phyloP scores from a whole-genome alignment of 2,329 filamentous ascomycete species.

The Talaromyces sp. region DNA sequence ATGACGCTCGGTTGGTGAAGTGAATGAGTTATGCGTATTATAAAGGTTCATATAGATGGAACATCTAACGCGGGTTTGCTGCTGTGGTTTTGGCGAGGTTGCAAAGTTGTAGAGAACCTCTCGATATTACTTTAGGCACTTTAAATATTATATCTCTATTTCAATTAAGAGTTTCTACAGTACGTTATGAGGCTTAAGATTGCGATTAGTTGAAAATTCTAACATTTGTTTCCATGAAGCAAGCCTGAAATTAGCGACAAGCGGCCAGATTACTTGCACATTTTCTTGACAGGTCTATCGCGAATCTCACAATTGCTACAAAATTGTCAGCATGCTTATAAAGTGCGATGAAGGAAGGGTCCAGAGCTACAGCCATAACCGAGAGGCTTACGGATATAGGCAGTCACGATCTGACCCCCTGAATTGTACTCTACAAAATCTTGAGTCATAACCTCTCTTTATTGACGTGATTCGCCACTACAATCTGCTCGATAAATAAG shows the following conservation, averaged over 20 bases:
- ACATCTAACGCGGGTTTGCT: not conserved
- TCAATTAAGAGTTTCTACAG: not conserved
- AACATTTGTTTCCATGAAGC: not conserved
- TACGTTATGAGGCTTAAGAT: not conserved
- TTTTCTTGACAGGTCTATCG: not conserved
- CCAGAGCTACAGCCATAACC: not conserved
- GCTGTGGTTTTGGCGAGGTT: not conserved
- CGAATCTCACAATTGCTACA: not conserved
- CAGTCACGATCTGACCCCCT: too few species aligned
- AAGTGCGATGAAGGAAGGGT: not conserved
- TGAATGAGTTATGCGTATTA: not conserved
- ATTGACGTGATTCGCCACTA: not conserved
- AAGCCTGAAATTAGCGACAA: not conserved
- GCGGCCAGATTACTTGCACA: not conserved
- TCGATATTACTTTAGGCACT: not conserved
- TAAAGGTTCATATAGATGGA: not conserved
- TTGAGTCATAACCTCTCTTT: not conserved
- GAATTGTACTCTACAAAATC: not conserved
- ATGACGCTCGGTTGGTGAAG: not conserved
- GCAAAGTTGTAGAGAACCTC: not conserved
- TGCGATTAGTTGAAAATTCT: not conserved
- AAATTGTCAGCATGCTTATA: not conserved
- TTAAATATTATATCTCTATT: not conserved
- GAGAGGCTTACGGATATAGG: not conserved
- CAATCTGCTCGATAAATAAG: not conserved